These are phyloP conservation scores for Xylaria acuta DNA, from an alignment of 495 filamentous ascomycete species.

Conservation along the genomic window DNA sequence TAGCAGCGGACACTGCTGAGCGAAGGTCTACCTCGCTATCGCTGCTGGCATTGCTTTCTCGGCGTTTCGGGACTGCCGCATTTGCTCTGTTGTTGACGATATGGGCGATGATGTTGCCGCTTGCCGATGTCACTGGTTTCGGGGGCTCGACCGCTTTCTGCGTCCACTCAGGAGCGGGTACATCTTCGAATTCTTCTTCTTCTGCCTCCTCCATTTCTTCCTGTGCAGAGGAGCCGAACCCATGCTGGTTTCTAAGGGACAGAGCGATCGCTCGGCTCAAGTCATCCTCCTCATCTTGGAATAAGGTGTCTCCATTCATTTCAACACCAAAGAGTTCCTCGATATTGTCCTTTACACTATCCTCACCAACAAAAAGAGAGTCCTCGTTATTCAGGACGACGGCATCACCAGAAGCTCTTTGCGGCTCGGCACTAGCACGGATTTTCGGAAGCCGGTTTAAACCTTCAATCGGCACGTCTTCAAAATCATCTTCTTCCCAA, in stretches of 20 bases:
- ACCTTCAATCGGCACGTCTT: slow-evolving; percentile 95
- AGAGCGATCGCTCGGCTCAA: slow-evolving; percentile 82
- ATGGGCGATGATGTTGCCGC: slow-evolving; percentile 64
- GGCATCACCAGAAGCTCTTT: slow-evolving; percentile 30
- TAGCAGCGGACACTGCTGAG: slow-evolving; percentile 59
- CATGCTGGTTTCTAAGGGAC: slow-evolving; percentile 66
- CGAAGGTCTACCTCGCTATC: slow-evolving; percentile 70
- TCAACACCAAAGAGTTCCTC: slow-evolving; percentile 39
- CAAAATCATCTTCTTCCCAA: slow-evolving; percentile 77
- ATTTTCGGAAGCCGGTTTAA: slow-evolving; percentile 83
- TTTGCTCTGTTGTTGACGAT: slow-evolving; percentile 68
- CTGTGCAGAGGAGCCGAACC: slow-evolving; percentile 31
- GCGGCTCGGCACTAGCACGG: not conserved
- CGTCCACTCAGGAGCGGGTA: slow-evolving; percentile 57
- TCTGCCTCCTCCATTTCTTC: slow-evolving; percentile 48
- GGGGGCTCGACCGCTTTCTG: slow-evolving; percentile 61
- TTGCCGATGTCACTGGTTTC: slow-evolving; percentile 58
- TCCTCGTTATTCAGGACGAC: slow-evolving; percentile 47
- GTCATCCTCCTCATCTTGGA: slow-evolving; percentile 74
- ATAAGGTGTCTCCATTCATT: slow-evolving; percentile 39
- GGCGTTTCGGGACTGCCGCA: slow-evolving; percentile 56
- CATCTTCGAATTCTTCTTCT: slow-evolving; percentile 55
- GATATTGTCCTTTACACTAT: slow-evolving; percentile 37
- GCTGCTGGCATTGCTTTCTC: slow-evolving; percentile 55
- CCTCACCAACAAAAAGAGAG: slow-evolving; percentile 69